phyloP scores from a whole-genome alignment of 257 asterid genomes.

The Nicotiana sylvestris region DNA sequence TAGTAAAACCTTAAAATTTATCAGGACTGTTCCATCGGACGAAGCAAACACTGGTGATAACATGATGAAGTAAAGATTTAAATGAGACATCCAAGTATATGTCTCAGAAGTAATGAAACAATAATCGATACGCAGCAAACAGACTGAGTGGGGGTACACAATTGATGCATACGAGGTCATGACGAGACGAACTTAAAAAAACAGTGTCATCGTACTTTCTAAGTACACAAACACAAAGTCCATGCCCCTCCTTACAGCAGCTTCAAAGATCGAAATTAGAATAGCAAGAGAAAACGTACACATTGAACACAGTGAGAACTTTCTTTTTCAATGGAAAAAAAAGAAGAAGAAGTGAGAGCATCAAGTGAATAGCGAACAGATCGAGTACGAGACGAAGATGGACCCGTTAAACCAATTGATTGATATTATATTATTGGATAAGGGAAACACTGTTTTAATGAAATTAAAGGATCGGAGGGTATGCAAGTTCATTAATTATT shows the following conservation, averaged over 20 bases:
- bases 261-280: not conserved
- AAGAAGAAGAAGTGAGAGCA: too few relatives aligned
- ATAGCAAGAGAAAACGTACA: not conserved
- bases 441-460: too few relatives aligned
- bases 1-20: not conserved
- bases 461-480: too few relatives aligned
- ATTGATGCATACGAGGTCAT: not conserved
- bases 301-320: not conserved
- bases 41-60: not conserved
- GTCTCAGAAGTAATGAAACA: not conserved
- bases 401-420: too few relatives aligned
- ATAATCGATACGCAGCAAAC: not conserved
- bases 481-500: not conserved
- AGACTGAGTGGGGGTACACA: not conserved
- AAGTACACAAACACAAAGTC: not conserved
- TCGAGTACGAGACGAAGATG: too few relatives aligned
- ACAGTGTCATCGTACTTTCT: not conserved
- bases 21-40: not conserved
- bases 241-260: not conserved
- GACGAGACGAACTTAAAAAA: not conserved
- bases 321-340: not conserved
- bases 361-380: too few relatives aligned
- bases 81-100: not conserved
- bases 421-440: not conserved
- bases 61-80: not conserved